Conservation (phyloP, 257 asterid genomes). For the Solanum microdontum region DNA sequence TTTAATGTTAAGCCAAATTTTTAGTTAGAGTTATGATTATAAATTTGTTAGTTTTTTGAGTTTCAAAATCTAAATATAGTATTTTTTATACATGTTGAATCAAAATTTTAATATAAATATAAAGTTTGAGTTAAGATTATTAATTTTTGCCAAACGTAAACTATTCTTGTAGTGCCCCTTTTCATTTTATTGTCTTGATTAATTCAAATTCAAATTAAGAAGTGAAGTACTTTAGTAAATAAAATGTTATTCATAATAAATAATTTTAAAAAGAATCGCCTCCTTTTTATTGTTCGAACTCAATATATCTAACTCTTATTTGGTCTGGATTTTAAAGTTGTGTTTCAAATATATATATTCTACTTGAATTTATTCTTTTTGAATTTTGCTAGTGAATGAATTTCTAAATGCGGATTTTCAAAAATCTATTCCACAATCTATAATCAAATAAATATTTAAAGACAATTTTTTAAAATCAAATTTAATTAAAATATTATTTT, state of each 20-base stretch:
- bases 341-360: no score
- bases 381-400: background rate
- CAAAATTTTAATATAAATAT: background rate
- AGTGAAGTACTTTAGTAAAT: background rate
- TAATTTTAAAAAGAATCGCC: background rate
- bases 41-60: background rate
- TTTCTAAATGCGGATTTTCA: background rate
- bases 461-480: no score
- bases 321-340: no score
- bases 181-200: no score
- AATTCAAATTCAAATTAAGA: rapidly evolving
- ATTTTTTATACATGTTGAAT: background rate
- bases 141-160: background rate
- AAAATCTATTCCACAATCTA: no score
- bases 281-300: background rate
- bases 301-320: background rate
- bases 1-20: rapidly evolving
- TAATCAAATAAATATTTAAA: no score
- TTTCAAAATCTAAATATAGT: background rate
- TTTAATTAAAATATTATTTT: background rate
- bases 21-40: background rate
- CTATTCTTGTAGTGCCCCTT: background rate
- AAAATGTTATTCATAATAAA: background rate
- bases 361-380: background rate
- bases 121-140: background rate